Evolutionary conservation across 2,329 filamentous ascomycete species (phyloP).

Genomic region (Fusarium sp.): DNA sequence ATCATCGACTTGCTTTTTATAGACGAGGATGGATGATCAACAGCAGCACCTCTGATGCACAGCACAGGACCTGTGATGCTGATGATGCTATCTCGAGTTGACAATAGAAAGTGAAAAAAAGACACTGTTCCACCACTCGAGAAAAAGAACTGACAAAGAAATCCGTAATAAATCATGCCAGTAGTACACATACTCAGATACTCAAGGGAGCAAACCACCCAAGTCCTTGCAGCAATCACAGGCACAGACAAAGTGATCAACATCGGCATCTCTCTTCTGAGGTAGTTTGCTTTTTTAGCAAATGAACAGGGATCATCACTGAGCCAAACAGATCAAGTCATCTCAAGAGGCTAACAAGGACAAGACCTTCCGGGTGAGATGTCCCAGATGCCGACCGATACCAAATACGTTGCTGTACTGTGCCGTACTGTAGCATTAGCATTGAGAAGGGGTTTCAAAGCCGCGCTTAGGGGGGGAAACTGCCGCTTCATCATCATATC

Average conservation of each 20-base stretch:
- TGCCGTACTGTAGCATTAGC: neutral
- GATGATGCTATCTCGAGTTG: neutral
- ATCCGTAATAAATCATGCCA: neutral
- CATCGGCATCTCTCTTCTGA: neutral
- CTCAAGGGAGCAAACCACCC: neutral
- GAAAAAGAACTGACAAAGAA: neutral
- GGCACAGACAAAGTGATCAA: neutral
- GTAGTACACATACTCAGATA: neutral
- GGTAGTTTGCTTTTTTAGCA: conserved; percentile 19
- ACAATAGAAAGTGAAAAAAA: neutral
- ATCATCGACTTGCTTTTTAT: conserved; percentile 7
- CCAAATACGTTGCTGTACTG: neutral
- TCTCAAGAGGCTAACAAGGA: neutral
- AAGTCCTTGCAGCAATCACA: conserved; percentile 6
- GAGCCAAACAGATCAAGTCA: neutral
- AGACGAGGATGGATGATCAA: conserved; percentile 1
- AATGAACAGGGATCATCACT: neutral
- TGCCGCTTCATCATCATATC: conserved; percentile 9
- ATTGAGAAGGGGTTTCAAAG: neutral
- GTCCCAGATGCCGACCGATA: conserved; percentile 6
- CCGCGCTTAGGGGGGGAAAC: conserved; percentile 12
- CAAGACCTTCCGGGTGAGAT: neutral
- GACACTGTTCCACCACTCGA: neutral
- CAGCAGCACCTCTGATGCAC: conserved; percentile 11
- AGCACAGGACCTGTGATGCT: neutral